Conservation (phyloP, 176 grass and related monocot genomes). For the Bolboschoenus planiculmis region DNA sequence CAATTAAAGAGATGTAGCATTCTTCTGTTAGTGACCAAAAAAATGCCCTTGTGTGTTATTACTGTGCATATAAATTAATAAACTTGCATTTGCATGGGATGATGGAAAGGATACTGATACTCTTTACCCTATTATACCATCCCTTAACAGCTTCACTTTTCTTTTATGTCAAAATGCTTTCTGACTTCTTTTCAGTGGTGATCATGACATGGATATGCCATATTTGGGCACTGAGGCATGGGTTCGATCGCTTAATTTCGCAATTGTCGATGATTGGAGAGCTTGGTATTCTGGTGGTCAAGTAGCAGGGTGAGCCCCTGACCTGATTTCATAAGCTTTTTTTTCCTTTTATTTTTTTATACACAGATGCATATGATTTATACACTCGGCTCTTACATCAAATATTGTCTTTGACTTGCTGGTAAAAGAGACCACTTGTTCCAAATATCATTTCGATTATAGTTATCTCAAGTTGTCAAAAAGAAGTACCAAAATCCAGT, state of each 20-base stretch:
- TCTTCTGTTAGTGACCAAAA: not conserved
- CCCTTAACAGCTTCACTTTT: not conserved
- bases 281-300: slow-evolving; percentile 43
- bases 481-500: not conserved
- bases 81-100: not conserved
- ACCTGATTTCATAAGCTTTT: not conserved
- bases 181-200: slow-evolving; percentile 28
- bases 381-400: not conserved
- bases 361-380: not conserved
- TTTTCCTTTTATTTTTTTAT: not conserved
- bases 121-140: not conserved
- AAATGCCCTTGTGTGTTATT: not conserved
- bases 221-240: slow-evolving; percentile 39
- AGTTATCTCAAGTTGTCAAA: not conserved
- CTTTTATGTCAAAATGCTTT: not conserved
- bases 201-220: slow-evolving; percentile 32
- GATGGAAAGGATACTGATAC: not conserved
- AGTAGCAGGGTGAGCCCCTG: slow-evolving; percentile 48
- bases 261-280: slow-evolving; percentile 40
- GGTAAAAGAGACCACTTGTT: not conserved
- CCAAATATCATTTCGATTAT: not conserved
- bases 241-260: slow-evolving; percentile 49
- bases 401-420: not conserved
- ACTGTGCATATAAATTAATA: not conserved
- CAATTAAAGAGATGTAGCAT: not conserved